These are phyloP conservation scores for Suillus ampliporus DNA, from an alignment of 768 basidiomycete genomes.

Conservation along the genomic window DNA sequence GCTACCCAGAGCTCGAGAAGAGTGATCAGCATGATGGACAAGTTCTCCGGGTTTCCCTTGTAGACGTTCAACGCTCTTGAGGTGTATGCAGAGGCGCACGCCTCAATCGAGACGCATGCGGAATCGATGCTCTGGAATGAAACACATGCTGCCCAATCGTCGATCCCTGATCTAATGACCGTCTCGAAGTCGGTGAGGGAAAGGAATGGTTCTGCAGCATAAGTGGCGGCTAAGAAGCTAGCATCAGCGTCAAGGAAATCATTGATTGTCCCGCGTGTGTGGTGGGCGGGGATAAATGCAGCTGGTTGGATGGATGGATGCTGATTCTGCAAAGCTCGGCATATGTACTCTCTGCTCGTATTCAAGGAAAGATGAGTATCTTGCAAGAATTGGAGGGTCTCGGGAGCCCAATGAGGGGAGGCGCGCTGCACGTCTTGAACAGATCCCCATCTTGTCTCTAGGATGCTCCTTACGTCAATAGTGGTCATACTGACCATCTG, in stretches of 20 bases:
- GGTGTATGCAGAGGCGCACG: conserved; percentile 34
- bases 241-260: conserved; percentile 23
- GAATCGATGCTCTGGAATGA: neutral
- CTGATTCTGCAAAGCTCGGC: conserved; percentile 17
- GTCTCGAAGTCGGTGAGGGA: conserved; percentile 45
- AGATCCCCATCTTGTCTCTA: conserved; percentile 43
- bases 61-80: conserved; percentile 33
- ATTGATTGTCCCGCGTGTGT: conserved; percentile 19
- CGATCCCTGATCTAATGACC: conserved; percentile 36
- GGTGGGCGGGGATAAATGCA: conserved; percentile 11
- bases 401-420: conserved; percentile 38
- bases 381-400: conserved; percentile 27
- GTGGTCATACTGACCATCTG: conserved; percentile 14
- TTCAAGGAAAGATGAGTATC: conserved; percentile 44
- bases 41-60: conserved; percentile 41
- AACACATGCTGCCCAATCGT: conserved; percentile 39
- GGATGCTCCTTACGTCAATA: conserved; percentile 17
- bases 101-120: conserved; percentile 27
- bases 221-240: conserved; percentile 17
- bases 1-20: conserved; percentile 45
- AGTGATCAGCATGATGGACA: conserved; percentile 50
- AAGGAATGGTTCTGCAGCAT: conserved; percentile 19
- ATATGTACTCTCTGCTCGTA: conserved; percentile 36
- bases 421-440: conserved; percentile 34
- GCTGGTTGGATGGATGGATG: neutral